phyloP scores from a whole-genome alignment of 352 stramenopile genomes.

The Phytophthora megakarya region DNA sequence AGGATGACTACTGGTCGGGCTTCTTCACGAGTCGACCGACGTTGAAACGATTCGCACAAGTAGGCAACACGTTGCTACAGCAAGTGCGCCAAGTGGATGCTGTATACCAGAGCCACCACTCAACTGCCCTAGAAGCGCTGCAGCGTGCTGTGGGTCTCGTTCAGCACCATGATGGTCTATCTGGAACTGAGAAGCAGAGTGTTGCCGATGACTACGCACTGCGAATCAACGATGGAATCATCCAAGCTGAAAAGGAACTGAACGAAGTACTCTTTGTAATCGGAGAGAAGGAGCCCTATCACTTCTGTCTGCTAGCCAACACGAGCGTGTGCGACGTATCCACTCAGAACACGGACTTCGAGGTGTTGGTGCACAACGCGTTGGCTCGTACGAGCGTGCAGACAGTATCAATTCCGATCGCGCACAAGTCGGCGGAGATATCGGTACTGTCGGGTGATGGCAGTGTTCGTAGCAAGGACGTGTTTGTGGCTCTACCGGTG shows the following conservation, averaged over 20 bases:
- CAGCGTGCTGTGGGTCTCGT: conserved; percentile 92
- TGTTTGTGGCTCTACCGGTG: conserved; percentile 63
- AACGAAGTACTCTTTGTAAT: conserved; percentile 81
- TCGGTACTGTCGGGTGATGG: conserved; percentile 41
- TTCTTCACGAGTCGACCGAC: conserved; percentile 95
- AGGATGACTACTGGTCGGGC: conserved; percentile 95
- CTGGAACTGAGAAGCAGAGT: conserved; percentile 95
- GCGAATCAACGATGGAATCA: conserved; percentile 85
- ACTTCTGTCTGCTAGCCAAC: conserved; percentile 86
- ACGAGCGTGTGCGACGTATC: conserved; percentile 90
- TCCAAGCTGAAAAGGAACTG: conserved; percentile 64
- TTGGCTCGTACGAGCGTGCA: conserved; percentile 60
- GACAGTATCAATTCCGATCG: conserved; percentile 67
- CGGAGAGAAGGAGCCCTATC: conserved; percentile 65
- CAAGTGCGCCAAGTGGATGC: conserved; percentile 92
- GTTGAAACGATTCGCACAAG: conserved; percentile 93
- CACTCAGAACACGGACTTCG: conserved; percentile 65
- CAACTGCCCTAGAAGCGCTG: conserved; percentile 59
- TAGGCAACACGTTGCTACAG: conserved; percentile 89
- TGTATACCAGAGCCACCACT: conserved; percentile 67
- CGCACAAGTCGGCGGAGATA: conserved; percentile 47
- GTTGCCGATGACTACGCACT: conserved; percentile 96
- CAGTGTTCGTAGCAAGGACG: conserved; percentile 42
- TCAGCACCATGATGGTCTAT: conserved; percentile 97
- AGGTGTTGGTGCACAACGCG: conserved; percentile 76